Evolutionary conservation across 208 protist genomes (phyloP).

Genomic region (Trypanosoma vivax): DNA sequence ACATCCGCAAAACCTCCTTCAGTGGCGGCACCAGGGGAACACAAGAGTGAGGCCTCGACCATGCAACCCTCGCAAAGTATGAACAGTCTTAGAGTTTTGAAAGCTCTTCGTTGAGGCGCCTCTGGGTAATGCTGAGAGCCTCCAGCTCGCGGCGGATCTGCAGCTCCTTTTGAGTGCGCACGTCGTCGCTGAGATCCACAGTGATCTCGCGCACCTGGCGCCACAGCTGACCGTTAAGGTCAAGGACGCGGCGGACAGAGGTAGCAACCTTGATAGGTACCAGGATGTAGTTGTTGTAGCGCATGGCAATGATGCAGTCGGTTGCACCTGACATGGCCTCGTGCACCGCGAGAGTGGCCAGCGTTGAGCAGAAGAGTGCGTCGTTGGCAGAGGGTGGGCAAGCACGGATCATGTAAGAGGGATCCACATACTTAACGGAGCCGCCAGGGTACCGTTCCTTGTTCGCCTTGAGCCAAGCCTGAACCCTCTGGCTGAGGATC

Average conservation of each 20-base stretch:
- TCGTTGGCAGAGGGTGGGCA: conserved; percentile 87
- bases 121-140: conserved; percentile 45
- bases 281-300: conserved; percentile 89
- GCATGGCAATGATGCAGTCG: conserved; percentile 81
- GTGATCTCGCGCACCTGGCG: conserved; percentile 87
- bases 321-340: conserved; percentile 87
- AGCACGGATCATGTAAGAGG: conserved; percentile 94
- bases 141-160: conserved; percentile 78
- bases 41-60: no score
- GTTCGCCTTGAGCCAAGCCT: conserved; percentile 73
- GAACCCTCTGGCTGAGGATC: conserved; percentile 81
- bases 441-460: conserved; percentile 50
- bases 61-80: no score
- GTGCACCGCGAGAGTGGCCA: conserved; percentile 85
- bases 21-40: no score
- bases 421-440: conserved; percentile 94
- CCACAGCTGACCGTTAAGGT: conserved; percentile 77
- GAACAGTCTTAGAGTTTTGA: conserved; percentile 44
- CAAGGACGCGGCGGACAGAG: conserved; percentile 77
- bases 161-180: conserved; percentile 32
- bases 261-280: conserved; percentile 85
- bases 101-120: conserved; percentile 52
- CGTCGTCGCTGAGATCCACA: conserved; percentile 69
- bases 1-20: no score
- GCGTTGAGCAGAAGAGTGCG: conserved; percentile 79